These are phyloP conservation scores for Pseudoturritis turrita DNA, from an alignment of 345 rosid genomes.

Conservation along the genomic window DNA sequence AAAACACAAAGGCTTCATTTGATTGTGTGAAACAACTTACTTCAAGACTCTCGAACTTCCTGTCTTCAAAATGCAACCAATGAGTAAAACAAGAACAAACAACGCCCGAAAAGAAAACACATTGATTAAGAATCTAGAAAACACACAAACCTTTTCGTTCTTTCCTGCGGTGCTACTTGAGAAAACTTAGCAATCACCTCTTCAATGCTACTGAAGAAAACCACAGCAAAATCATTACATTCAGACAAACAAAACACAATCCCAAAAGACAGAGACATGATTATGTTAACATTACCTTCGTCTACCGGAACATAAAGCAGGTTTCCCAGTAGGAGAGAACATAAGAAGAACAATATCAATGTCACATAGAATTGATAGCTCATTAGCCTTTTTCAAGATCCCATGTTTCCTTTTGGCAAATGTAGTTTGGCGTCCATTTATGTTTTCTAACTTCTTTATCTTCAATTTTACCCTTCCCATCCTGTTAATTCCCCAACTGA, in stretches of 20 bases:
- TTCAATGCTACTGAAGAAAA: conserved; percentile 48
- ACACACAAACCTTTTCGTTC: conserved; percentile 63
- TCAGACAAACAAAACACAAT: not conserved
- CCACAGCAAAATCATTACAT: not conserved
- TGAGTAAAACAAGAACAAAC: not conserved
- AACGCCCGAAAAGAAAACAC: not conserved
- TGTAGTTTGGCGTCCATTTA: conserved; percentile 60
- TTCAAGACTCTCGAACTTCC: conserved; percentile 90
- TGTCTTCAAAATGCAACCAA: conserved; percentile 29
- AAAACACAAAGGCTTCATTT: not conserved
- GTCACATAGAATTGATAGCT: conserved; percentile 78
- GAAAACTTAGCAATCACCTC: conserved; percentile 68
- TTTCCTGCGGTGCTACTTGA: conserved; percentile 70
- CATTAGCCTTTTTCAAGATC: conserved; percentile 84
- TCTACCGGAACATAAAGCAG: conserved; percentile 61
- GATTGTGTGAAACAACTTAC: conserved; percentile 45
- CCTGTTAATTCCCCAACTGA: conserved; percentile 29
- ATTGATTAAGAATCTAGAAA: not conserved
- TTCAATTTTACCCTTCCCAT: conserved; percentile 94
- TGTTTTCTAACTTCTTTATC: conserved; percentile 77
- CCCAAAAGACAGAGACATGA: not conserved
- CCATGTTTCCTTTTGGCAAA: conserved; percentile 77
- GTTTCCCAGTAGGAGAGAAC: conserved; percentile 77
- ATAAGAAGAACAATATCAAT: conserved; percentile 73
- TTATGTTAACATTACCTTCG: conserved; percentile 41